Base-by-base conservation (phyloP, 768 basidiomycete genomes). In the Nevesoporus exiguus region DNA sequence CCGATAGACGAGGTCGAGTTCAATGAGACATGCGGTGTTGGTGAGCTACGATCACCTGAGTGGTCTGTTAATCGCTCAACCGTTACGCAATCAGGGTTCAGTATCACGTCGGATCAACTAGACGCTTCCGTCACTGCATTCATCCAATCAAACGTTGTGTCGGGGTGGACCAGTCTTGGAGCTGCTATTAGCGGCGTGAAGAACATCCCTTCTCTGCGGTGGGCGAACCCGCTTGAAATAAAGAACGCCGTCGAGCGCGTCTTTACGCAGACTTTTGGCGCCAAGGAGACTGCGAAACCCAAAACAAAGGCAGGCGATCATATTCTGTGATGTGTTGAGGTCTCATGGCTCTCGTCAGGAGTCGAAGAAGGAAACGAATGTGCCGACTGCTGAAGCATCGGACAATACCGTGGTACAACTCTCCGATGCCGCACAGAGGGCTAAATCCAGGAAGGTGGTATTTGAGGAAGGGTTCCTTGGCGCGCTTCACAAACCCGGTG, bases 381-480 rank as follows among this genome's bases (percentile, higher is more conserved):
- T 49, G 17, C 51, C 64, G 15, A 42, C 40, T 27, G n/a, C 54
- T 25, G 55, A 56, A n/a, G 15, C 54, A 1, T 49, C 21, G 22
- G 58, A 58, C n/a, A 57, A 44, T 19, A 19, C 76, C 24, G 66
- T 71, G 2, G 42, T 61, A 22, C 62, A 61, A 25, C 64, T 74
- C 10, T 67, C 76, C 3, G 71, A 74, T 14, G 63, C 74, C 3
- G 63, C 71, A 2, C 74, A 66, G 42, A 60, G 75, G 59, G 51
- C 74, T 55, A 54, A 75, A 46, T 60, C 55, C 66, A 77, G 65
- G 31, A 86, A 80, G 60, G 73, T 85, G 1, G 88, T 98, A 22
- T 99, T 98, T 65, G 86, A 90, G 56, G 93, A 96, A 66, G 97
- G 97, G 5, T 98, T 96, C 76, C 82, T 99, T 13, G 93, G 93